A percentile compares a stretch with the other conserved stretches of the same genome.
Evolutionary conservation across 208 protist genomes (phyloP).

Genomic region (Angomonas desouzai): DNA sequence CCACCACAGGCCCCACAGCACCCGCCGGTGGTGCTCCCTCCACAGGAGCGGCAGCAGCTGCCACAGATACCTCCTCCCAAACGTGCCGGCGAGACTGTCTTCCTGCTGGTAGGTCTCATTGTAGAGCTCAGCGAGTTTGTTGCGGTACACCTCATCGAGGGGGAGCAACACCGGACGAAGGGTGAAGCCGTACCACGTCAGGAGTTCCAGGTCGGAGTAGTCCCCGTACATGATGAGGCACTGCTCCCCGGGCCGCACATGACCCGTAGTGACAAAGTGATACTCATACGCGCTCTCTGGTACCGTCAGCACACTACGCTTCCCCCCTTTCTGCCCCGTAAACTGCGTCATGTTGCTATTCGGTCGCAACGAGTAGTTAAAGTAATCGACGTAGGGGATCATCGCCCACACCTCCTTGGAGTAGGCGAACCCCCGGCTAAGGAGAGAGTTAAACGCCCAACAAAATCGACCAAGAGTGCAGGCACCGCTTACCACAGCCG

Average conservation of each 20-base stretch:
- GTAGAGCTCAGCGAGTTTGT: neutral
- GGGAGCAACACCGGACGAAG: conserved; percentile 60
- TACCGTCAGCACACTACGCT: neutral
- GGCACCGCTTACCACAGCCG: neutral
- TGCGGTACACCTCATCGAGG: neutral
- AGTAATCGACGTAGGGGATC: conserved; percentile 91
- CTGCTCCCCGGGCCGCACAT: conserved; percentile 49
- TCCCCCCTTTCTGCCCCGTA: neutral
- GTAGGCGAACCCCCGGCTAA: conserved; percentile 82
- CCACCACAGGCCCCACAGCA: conserved; percentile 1
- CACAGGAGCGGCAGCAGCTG: conserved; percentile 1
- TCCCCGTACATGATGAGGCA: conserved; percentile 80
- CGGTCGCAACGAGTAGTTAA: conserved; percentile 78
- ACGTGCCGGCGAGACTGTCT: neutral
- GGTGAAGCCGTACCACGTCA: conserved; percentile 91
- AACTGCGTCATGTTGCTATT: conserved; percentile 61
- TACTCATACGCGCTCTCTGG: conserved; percentile 23
- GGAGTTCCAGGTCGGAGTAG: conserved; percentile 85
- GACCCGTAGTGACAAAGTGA: conserved; percentile 43
- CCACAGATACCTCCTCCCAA: neutral
- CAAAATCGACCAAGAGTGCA: conserved; percentile 55
- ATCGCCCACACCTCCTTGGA: conserved; percentile 83
- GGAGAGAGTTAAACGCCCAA: conserved; percentile 84
- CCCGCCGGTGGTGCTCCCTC: neutral
- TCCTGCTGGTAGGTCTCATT: neutral